Evolutionary conservation across 2,329 filamentous ascomycete genomes (phyloP).

Genomic region (Ceratocystis variospora): DNA sequence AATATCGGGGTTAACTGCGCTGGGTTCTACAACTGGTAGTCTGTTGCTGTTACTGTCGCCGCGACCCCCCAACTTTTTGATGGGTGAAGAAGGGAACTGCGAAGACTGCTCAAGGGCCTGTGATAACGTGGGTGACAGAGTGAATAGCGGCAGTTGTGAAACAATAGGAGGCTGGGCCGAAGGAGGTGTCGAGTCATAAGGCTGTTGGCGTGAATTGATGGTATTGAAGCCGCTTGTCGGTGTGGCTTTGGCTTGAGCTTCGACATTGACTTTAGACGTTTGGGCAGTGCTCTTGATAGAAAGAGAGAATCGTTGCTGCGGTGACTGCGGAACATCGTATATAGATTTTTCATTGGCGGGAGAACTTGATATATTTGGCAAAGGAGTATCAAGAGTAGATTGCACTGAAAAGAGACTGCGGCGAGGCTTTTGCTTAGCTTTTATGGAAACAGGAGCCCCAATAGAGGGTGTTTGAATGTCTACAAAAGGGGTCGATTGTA

Average conservation of each 20-base stretch:
- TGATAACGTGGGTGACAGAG: not conserved
- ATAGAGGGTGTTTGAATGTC: not conserved
- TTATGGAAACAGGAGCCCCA: not conserved
- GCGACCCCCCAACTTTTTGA: not conserved
- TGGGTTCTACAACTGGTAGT: not conserved
- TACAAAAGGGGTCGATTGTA: not conserved
- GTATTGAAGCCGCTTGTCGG: not conserved
- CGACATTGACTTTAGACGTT: not conserved
- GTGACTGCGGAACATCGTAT: constrained; percentile 17
- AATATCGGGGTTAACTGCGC: not conserved
- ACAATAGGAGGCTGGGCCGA: not conserved
- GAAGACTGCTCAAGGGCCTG: constrained; percentile 9
- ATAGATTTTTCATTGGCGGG: not conserved
- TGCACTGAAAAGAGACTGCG: constrained; percentile 6
- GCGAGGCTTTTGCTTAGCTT: constrained; percentile 11
- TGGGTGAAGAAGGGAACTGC: constrained; percentile 4
- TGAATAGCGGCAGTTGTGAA: not conserved
- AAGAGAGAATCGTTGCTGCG: not conserved
- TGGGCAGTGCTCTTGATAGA: not conserved
- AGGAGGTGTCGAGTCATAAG: constrained; percentile 8
- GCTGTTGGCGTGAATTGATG: not conserved
- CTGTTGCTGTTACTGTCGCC: not conserved
- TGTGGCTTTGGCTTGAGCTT: not conserved
- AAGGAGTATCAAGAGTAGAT: not conserved
- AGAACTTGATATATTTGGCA: not conserved